These are phyloP conservation scores for Aaosphaeria pasadenensis DNA, from an alignment of 2,329 filamentous ascomycete species.

Conservation along the genomic window DNA sequence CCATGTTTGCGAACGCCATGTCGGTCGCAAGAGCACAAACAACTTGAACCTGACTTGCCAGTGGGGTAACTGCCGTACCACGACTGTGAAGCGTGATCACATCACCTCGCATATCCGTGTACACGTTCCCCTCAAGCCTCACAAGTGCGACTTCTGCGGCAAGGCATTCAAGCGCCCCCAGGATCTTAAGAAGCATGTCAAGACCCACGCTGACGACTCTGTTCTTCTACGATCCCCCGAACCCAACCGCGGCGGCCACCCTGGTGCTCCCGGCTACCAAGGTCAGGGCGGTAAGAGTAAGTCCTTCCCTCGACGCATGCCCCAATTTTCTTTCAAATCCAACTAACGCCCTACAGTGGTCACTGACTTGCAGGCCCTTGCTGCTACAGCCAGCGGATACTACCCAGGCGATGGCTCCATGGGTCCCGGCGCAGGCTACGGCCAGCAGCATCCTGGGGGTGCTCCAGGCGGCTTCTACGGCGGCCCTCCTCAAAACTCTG, in stretches of 20 bases:
- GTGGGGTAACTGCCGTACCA: conserved; percentile 94
- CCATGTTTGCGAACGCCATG: conserved; percentile 96
- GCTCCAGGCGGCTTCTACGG: conserved; percentile 51
- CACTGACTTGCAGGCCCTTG: conserved; percentile 48
- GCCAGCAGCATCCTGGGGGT: conserved; percentile 52
- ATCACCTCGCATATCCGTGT: conserved; percentile 99
- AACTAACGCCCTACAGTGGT: conserved; percentile 37
- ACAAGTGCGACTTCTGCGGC: conserved; percentile 98
- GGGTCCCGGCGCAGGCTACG: conserved; percentile 30
- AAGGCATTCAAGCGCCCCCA: conserved; percentile 99
- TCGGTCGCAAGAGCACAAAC: conserved; percentile 98
- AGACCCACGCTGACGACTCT: conserved; percentile 96
- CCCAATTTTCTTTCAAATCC: conserved; percentile 27
- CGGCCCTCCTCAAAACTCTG: conserved; percentile 51
- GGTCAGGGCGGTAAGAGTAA: conserved; percentile 40
- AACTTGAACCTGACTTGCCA: conserved; percentile 96
- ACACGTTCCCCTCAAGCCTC: conserved; percentile 97
- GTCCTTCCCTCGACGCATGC: conserved; percentile 10
- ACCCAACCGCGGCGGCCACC: conserved; percentile 48
- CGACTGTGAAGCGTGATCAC: conserved; percentile 97
- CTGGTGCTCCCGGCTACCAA: conserved; percentile 34
- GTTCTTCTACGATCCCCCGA: conserved; percentile 66
- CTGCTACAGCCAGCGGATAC: conserved; percentile 49
- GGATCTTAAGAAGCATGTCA: conserved; percentile 99
- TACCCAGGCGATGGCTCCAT: conserved; percentile 33